Base-by-base conservation (phyloP, 2,329 filamentous ascomycete genomes). In the Neodidymelliopsis sp. region DNA sequence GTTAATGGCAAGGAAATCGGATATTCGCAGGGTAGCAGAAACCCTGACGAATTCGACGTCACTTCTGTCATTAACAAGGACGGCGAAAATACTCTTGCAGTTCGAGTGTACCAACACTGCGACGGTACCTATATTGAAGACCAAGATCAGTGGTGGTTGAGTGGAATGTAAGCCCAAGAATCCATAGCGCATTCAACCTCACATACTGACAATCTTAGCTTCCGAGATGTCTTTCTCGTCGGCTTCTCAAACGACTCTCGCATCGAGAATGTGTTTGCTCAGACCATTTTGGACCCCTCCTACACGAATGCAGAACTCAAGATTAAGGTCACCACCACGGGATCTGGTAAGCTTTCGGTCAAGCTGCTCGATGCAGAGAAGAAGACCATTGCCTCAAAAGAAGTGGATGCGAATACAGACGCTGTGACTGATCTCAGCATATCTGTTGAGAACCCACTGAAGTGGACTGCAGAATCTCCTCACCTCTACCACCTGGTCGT, bases 111-210 rank as follows among this genome's bases (percentile, higher is more conserved):
- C 54, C 85, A 89, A 62, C 88, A 83, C 76, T 88, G 80, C 24
- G 85, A 88, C 56, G 86, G 83, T 2, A 82, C 82, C 0, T 89
- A 89, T 57, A 85, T 89, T 24, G 86, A 89, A 65, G 85, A 88
- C 44, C 84, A 79, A 59, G 84, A 88, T 64, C 84, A 87, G 62
- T 88, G 85, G 85, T 85, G 84, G 81, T 70, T 87, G 4, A 84
- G 81, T 16, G 81, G 80, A 77, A 72, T 66, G 72, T 70, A 20
- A 57, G 66, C 59, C 18, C 49, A 1, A 8, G 9, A 8, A 12
- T 4, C 3, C 2, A 1, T n/a, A n/a, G n/a, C 0, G 6, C 12
- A 11, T 11, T 8, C 31, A 12, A 10, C 6, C 13, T 7, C 16
- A 23, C 23, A 18, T 22, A 43, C 50, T 65, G 22, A 66, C 37